Evolutionary conservation across 805 yeast species (phyloP).

Genomic region (Scheffersomyces ergatensis): DNA sequence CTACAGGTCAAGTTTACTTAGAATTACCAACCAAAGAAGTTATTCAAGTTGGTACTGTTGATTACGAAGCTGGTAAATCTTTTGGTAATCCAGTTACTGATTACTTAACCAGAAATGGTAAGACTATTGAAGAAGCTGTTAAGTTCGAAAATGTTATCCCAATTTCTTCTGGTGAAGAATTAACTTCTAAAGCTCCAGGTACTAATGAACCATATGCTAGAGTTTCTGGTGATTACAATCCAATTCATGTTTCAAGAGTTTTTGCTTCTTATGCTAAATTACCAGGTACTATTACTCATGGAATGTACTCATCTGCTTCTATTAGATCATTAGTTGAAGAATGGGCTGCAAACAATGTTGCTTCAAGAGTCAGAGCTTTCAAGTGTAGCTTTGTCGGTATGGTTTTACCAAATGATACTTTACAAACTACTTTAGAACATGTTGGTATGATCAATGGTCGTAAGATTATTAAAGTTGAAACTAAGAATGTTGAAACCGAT

Average conservation of each 20-base stretch:
- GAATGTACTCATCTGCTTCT: slow-evolving; percentile 97
- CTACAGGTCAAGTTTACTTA: slow-evolving; percentile 79
- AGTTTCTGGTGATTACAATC: slow-evolving; percentile 98
- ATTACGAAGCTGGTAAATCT: slow-evolving; percentile 86
- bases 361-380: slow-evolving; percentile 93
- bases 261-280: slow-evolving; percentile 90
- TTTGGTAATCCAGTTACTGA: slow-evolving; percentile 98
- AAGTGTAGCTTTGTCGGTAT: slow-evolving; percentile 88
- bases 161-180: slow-evolving; percentile 62
- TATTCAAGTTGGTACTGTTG: slow-evolving; percentile 76
- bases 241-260: slow-evolving; percentile 94
- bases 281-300: slow-evolving; percentile 98
- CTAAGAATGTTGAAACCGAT: slow-evolving; percentile 78
- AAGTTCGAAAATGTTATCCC: slow-evolving; percentile 89
- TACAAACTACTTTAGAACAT: slow-evolving; percentile 87
- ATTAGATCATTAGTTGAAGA: slow-evolving; percentile 94
- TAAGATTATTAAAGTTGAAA: slow-evolving; percentile 90
- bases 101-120: slow-evolving; percentile 87
- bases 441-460: slow-evolving; percentile 99
- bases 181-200: slow-evolving; percentile 81
- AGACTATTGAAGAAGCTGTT: slow-evolving; percentile 90
- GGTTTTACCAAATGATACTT: slow-evolving; percentile 94
- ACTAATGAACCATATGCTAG: slow-evolving; percentile 95
- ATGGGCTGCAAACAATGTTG: slow-evolving; percentile 97
- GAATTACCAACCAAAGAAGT: slow-evolving; percentile 93